Evolutionary conservation across 2,329 filamentous ascomycete genomes (phyloP).

Genomic region (Plenodomus biglobosus): DNA sequence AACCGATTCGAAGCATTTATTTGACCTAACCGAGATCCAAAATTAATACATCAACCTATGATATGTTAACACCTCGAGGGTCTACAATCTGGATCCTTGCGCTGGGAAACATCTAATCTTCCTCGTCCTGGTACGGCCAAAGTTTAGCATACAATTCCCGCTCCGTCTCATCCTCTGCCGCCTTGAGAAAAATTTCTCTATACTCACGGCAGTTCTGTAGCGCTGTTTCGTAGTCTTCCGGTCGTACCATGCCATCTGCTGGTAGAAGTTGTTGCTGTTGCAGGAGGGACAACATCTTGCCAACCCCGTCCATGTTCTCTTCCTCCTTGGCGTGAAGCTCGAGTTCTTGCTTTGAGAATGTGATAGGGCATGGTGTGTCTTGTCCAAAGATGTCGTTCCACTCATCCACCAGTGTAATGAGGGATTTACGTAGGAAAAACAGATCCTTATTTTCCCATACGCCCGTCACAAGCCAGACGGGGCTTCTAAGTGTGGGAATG

Average conservation of each 20-base stretch:
- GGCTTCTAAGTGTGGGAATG: conserved; percentile 29
- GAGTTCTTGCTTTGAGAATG: conserved; percentile 12
- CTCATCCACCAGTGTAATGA: conserved; percentile 20
- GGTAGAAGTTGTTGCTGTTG: conserved; percentile 31
- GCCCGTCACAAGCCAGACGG: conserved; percentile 35
- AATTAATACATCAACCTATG: too few relatives aligned
- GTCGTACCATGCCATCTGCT: conserved; percentile 38
- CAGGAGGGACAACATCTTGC: conserved; percentile 33
- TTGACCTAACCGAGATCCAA: too few relatives aligned
- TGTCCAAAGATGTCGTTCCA: conserved; percentile 7
- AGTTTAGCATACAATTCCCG: conserved; percentile 6
- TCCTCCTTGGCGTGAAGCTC: conserved; percentile 14
- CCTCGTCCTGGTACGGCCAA: conserved; percentile 12
- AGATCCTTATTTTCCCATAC: conserved; percentile 39
- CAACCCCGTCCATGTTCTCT: conserved; percentile 36
- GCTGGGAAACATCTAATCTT: too few relatives aligned
- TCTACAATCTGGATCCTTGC: too few relatives aligned
- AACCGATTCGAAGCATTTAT: too few relatives aligned
- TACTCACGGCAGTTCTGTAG: conserved; percentile 13
- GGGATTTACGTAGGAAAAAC: conserved; percentile 37
- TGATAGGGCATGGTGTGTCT: conserved; percentile 10
- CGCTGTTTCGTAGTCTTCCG: conserved; percentile 31
- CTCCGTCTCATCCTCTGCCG: conserved; percentile 11
- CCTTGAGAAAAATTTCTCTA: conserved; percentile 10
- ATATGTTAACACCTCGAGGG: too few relatives aligned